Evolutionary conservation across 352 stramenopile species (phyloP).

Genomic region (Pythium myriotylum): DNA sequence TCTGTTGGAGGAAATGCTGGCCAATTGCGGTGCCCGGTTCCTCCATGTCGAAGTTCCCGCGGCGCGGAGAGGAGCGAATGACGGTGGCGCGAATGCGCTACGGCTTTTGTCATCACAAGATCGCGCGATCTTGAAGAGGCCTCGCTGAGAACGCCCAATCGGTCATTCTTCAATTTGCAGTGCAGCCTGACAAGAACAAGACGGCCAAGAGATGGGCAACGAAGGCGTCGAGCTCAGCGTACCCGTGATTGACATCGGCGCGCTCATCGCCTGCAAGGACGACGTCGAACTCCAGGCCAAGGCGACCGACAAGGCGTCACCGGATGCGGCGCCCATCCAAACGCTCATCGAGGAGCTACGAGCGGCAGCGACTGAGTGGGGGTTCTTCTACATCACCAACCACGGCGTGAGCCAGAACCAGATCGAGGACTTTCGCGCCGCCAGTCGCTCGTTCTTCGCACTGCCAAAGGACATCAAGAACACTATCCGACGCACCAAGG

Average conservation of each 20-base stretch:
- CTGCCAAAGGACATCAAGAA: slow-evolving; percentile 63
- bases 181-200: background rate
- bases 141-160: background rate
- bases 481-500: slow-evolving; percentile 54
- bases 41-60: background rate
- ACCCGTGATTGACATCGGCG: slow-evolving; percentile 1
- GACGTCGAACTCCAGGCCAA: background rate
- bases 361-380: slow-evolving; percentile 74
- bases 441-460: slow-evolving; percentile 81
- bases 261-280: background rate
- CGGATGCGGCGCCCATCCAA: slow-evolving; percentile 12
- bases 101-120: too few relatives aligned
- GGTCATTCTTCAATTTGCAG: background rate
- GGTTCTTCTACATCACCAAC: slow-evolving; percentile 93
- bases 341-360: slow-evolving; percentile 47
- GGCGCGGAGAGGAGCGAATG: too few relatives aligned
- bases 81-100: too few relatives aligned
- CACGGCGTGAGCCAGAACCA: slow-evolving; percentile 66
- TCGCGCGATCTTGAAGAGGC: background rate
- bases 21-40: background rate
- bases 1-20: background rate
- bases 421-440: slow-evolving; percentile 58
- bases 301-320: background rate
- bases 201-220: slow-evolving; percentile 4
- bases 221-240: slow-evolving; percentile 3